phyloP scores from a whole-genome alignment of 177 flowering plant species.

The Vitis hybrid region DNA sequence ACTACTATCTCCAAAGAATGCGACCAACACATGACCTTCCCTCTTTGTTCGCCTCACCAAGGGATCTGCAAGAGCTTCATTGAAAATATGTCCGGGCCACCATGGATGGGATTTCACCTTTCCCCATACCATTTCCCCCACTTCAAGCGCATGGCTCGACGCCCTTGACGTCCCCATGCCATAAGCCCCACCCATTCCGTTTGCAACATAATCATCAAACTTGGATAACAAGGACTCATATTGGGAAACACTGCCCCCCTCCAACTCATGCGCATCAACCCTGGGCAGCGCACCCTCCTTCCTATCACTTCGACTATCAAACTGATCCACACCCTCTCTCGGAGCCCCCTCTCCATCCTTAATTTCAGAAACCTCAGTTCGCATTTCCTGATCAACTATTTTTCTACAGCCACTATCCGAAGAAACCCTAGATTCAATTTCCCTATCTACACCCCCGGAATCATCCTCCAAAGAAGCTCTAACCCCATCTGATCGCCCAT shows the following conservation, averaged over 20 bases:
- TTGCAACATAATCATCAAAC: slow-evolving; percentile 48
- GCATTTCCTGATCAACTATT: not conserved
- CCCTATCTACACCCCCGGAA: slow-evolving; percentile 1
- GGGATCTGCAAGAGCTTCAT: slow-evolving; percentile 71
- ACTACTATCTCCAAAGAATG: slow-evolving; percentile 96
- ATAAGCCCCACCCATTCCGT: slow-evolving; percentile 22
- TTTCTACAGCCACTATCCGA: slow-evolving; percentile 13
- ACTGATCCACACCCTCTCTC: slow-evolving; percentile 1
- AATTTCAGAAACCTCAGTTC: slow-evolving; percentile 5
- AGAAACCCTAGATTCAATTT: slow-evolving; percentile 22
- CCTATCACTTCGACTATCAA: not conserved
- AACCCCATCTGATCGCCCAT: slow-evolving; percentile 18
- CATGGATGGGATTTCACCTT: slow-evolving; percentile 98
- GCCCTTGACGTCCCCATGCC: slow-evolving; percentile 27
- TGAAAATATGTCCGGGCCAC: slow-evolving; percentile 96
- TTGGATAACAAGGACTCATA: slow-evolving; percentile 34
- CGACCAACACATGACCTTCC: slow-evolving; percentile 80
- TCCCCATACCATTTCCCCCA: slow-evolving; percentile 98
- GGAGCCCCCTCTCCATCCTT: not conserved
- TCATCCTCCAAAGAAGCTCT: slow-evolving; percentile 6
- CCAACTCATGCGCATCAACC: slow-evolving; percentile 15
- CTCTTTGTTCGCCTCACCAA: slow-evolving; percentile 62
- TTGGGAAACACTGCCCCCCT: slow-evolving; percentile 12
- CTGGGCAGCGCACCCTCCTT: slow-evolving; percentile 2
- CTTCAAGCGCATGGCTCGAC: slow-evolving; percentile 48